phyloP scores from a whole-genome alignment of 2,329 filamentous ascomycete species.

The Aureobasidium uvarum region DNA sequence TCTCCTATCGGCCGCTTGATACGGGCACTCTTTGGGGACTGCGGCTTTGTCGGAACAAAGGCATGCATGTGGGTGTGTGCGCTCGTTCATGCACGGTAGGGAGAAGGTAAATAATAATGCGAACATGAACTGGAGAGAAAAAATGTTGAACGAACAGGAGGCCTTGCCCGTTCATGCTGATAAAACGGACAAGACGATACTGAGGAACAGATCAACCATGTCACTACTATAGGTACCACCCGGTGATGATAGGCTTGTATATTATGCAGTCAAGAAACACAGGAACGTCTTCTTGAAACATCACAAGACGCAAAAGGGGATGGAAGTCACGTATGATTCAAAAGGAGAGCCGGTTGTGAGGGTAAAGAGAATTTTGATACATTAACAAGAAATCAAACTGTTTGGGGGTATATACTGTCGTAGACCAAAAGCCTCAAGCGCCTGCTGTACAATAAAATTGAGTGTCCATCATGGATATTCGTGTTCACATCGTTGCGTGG shows the following conservation, averaged over 20 bases:
- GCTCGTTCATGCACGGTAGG: slow-evolving; percentile 6
- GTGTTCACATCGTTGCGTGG: slow-evolving; percentile 1
- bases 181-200: not conserved
- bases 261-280: not conserved
- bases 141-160: not conserved
- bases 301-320: not conserved
- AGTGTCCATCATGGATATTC: slow-evolving; percentile 5
- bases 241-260: not conserved
- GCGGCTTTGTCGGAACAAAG: slow-evolving; percentile 3
- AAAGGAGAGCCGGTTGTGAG: not conserved
- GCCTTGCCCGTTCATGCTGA: not conserved
- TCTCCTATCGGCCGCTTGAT: not conserved
- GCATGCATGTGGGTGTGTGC: not conserved
- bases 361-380: slow-evolving; percentile 1
- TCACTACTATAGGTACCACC: not conserved
- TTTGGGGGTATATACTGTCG: slow-evolving; percentile 16
- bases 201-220: not conserved
- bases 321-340: not conserved
- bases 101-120: not conserved
- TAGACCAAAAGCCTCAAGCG: slow-evolving; percentile 6
- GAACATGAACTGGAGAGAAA: not conserved
- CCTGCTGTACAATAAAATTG: slow-evolving; percentile 17
- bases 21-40: not conserved
- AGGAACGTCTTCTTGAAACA: not conserved
- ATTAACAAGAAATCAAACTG: slow-evolving; percentile 6